These are phyloP conservation scores for Penicillium samsonianum DNA, from an alignment of 495 filamentous ascomycete genomes.

Conservation along the genomic window DNA sequence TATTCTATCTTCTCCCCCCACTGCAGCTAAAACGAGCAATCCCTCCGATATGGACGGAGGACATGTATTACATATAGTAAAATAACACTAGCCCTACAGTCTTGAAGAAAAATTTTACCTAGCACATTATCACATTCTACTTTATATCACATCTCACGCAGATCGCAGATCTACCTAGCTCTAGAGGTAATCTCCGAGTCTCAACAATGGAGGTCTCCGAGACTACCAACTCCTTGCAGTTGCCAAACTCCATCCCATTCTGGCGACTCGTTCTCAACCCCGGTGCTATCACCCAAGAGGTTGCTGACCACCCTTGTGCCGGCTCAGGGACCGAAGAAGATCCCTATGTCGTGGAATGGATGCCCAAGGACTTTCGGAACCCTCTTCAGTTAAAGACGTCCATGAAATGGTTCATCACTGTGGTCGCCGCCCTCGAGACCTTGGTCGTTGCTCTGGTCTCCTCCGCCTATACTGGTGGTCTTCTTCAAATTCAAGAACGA, in stretches of 20 bases:
- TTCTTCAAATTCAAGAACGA: conserved; percentile 53
- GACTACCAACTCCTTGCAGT: conserved; percentile 9
- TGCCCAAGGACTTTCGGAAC: conserved; percentile 66
- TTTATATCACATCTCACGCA: background rate
- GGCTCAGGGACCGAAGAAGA: conserved; percentile 68
- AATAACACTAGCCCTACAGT: background rate
- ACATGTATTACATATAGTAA: background rate
- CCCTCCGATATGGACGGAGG: conserved; percentile 13
- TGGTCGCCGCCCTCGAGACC: conserved; percentile 63
- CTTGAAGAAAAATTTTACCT: background rate
- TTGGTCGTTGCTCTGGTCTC: conserved; percentile 70
- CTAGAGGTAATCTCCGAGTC: too few relatives aligned
- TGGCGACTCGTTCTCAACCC: conserved; percentile 46
- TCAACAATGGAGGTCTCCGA: conserved; percentile 14
- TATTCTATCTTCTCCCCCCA: background rate
- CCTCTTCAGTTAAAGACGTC: conserved; percentile 56
- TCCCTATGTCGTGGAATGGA: conserved; percentile 69
- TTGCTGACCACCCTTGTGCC: conserved; percentile 55
- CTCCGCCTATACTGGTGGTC: conserved; percentile 69
- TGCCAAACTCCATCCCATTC: conserved; percentile 28
- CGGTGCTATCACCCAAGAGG: conserved; percentile 48
- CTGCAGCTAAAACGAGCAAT: conserved; percentile 15
- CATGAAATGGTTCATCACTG: conserved; percentile 67
- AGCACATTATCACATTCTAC: background rate
- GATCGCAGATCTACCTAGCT: background rate